Base-by-base conservation (phyloP, 2,329 filamentous ascomycete genomes). In the Aspergillus sp. region DNA sequence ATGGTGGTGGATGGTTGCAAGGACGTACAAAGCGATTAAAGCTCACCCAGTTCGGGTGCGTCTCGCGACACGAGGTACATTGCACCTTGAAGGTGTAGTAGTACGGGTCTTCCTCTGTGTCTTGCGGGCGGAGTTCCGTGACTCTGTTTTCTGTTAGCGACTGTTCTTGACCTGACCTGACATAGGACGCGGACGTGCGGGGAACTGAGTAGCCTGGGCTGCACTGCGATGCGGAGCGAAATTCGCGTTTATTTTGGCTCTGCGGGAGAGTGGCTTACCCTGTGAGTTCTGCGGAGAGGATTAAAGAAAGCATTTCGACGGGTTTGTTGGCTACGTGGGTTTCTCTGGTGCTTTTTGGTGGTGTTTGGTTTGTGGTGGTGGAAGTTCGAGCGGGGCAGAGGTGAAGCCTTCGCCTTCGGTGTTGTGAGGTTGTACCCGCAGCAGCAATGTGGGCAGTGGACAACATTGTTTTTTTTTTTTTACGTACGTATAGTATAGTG, bases 21-120 rank as follows among this genome's bases (percentile, higher is more conserved):
- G 5, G 38, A 78, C 89, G 62, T 80, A 96, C 93, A 80, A 96
- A 96, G 62, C 93, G 89, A 77, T 85, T 96, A 62, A 98, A 85
- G 56, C 87, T 89, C 52, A 99, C 86, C 78, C 85, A 87, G 67
- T 97, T 99, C 11, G 89, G 84, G 73, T 99, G 93, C 2, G 83
- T 87, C 75, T 99, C 95, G 59, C 92, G 87, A 76, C 95, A 99
- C 54, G 93, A 96, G n/a, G 91, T 97, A 78, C 95, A 99, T 80
- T 97, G 91, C 36, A 99, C 93, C 72, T 90, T 95, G 85, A 99
- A 98, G 50, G 91, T 97, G 79, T 96, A 99, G 83, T 89, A 96
- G 80, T 97, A 99, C 4, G 92, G 91, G 58, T 83, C 85, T 17
- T 90, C 90, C 66, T 87, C 80, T 6, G 87, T 91, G 74, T 99